Evolutionary conservation across 306 rosid genomes (phyloP), one percentile per base, ranked within the genome.

Genomic region (Macrotyloma uniflorum): DNA sequence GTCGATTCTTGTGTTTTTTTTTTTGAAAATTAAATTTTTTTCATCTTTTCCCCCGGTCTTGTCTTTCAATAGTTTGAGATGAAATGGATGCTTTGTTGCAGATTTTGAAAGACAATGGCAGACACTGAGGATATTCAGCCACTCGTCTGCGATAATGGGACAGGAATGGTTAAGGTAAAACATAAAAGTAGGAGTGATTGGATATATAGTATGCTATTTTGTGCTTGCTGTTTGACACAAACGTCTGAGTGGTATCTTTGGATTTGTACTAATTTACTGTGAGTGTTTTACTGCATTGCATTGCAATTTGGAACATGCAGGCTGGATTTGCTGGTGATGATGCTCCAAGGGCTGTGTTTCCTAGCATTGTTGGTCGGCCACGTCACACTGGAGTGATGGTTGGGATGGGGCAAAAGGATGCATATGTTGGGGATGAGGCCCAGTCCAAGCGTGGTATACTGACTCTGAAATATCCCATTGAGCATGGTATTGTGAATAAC

Each of bases 281-380:
- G 45, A 30, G 75, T 58, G 4, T 51, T 51, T 51, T 51, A 59
- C 62, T 74, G 76, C 33, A 26, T 76, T 73, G 42, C 47, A 12
- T 42, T 42, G 47, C 47, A 42, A 42, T 42, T 42, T 12, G 47
- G 47, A 11, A 42, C 15, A 10, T 78, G 75, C 84, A 93, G 98
- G 98, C 98, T 86, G 97, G 98, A 75, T 93, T 93, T 78, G 95
- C 97, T 55, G 98, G 98, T 83, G 98, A 93, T 74, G 98, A 93
- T 89, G 98, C 98, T 80, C 98, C 97, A 53, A 88, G 98, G 85
- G 98, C 98, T 30, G 98, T 93, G 74, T 93, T 93, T 63, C 98
- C 98, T 20, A 93, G 98, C 77, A 93, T 93, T 85, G 97, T 93
- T 36, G 98, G 97, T 53, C 94, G 98, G 35, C 98, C 98, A 58